Evolutionary conservation across 352 stramenopile species (phyloP), one percentile per base, ranked within the genome.

Genomic region (Pythium sukuiense): DNA sequence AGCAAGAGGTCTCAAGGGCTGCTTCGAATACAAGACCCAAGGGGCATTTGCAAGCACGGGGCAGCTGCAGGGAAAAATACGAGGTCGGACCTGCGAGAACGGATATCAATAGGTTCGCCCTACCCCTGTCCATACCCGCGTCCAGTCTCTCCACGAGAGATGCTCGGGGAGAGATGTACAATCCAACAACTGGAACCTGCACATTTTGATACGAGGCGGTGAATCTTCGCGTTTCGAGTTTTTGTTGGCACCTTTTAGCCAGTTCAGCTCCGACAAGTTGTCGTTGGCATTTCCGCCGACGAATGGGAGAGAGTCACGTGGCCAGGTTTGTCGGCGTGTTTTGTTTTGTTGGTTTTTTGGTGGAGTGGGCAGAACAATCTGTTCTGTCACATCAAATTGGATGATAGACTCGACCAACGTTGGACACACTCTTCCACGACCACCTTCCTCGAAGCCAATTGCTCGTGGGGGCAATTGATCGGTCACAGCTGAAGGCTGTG

Each of bases 111-210:
- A 53, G n/a, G 37, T 68, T 68, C 54, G 61, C 61, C 61, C 61
- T 68, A 68, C 3, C 61, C 61, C 61, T 52, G 20, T 59, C 0
- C 13, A n/a, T 13, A 29, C 16, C 6, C 18, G 14, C 52, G 62
- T 13, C 55, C 55, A 59, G 62, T 63, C 62, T 63, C 62, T 69
- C 33, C 20, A 52, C 45, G 13, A 56, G 13, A 35, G 9, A 30
- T 35, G 49, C 49, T 20, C 18, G 20, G 43, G 5, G 6, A 27
- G 18, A 50, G 18, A 9, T 24, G 13, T 2, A 48, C 61, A 48
- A 68, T 58, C 29, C 20, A 56, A 68, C 61, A 61, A 68, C 61
- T 18, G 27, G 29, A 37, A 62, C 61, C 61, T 68, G 33, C 58
- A 24, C 24, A 52, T 57, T 27, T 46, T 35, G 27, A 62, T 68